Evolutionary conservation across 2,329 filamentous ascomycete genomes (phyloP), one percentile per base, ranked within the genome.

Genomic region (Ophioceras dolichostomum): DNA sequence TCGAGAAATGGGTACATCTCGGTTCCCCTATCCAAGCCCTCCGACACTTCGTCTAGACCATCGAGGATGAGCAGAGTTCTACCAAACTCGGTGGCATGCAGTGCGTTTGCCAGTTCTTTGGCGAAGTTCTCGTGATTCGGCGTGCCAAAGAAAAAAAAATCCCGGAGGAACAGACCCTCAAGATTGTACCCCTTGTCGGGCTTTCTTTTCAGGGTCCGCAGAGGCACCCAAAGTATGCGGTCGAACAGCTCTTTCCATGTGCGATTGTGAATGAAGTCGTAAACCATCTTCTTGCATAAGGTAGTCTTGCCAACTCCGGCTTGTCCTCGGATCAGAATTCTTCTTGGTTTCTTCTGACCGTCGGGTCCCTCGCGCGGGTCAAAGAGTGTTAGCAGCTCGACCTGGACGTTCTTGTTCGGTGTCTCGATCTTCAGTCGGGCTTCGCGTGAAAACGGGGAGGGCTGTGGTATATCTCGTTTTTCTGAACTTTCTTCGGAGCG

Each of bases 281-380:
- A 37, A 24, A 62, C 48, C 9, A 61, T 57, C 45, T 61, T 63
- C 39, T 62, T 62, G 47, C 58, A 62, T 13, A 62, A 41, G 2
- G 60, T 62, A 5, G 57, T 59, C 47, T 62, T 64, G 3, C 58
- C 58, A 1, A 61, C 51, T 31, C 60, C 59, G 0, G 58, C 55
- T 8, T 48, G 50, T 27, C 57, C 59, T 21, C 49, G 47, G 33
- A 62, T 60, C 31, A 60, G 39, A 16, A 62, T 54, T 32, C 55
- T 45, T 42, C 49, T 49, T 30, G 40, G 42, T 4, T 19, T 38
- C 9, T 17, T 31, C 2, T n/a, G 5, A 10, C 35, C 40, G 20
- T 49, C 33, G 19, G 13, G 29, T 29, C 20, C 19, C 41, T 46
- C 41, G 16, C 53, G 44, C 37, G 44, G 4, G 27, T 52, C 34